Percentiles rank a stretch among this genome's conserved stretches.
These are phyloP conservation scores for Gaeumannomyces sp. DNA, from an alignment of 2,329 filamentous ascomycete species.

Conservation along the genomic window DNA sequence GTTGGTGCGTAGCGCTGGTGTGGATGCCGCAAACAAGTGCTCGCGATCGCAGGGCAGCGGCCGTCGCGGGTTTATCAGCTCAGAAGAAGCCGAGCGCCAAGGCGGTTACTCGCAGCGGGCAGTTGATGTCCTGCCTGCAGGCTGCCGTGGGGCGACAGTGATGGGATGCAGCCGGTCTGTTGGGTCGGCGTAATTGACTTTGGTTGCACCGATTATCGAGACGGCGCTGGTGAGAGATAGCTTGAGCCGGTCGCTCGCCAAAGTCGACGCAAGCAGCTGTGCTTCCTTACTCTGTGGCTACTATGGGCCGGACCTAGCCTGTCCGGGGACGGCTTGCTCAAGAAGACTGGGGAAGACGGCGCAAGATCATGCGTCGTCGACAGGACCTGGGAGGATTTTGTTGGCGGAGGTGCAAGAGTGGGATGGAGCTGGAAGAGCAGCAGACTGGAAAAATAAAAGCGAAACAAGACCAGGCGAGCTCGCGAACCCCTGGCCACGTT, in stretches of 20 bases:
- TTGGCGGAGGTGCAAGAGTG: background rate
- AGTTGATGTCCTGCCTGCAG: slow-evolving; percentile 3
- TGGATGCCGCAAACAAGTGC: background rate
- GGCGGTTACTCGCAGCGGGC: background rate
- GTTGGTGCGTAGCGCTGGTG: background rate
- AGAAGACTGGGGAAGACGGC: background rate
- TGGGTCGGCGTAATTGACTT: background rate
- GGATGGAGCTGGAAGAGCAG: background rate
- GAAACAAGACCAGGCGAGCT: background rate
- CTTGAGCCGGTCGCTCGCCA: background rate
- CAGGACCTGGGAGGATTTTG: background rate
- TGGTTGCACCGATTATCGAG: background rate
- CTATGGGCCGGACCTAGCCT: background rate
- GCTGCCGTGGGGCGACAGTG: background rate
- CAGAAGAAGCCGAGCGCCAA: background rate
- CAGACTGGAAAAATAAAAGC: background rate
- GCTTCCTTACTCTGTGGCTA: background rate
- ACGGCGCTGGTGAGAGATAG: background rate
- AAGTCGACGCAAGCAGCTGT: background rate
- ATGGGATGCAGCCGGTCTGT: background rate
- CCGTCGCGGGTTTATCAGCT: background rate
- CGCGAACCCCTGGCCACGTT: background rate
- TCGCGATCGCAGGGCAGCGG: background rate
- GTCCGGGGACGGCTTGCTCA: background rate
- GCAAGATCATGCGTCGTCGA: background rate